Base-by-base conservation (phyloP, 2,329 filamentous ascomycete genomes). In the Fusarium sp. region DNA sequence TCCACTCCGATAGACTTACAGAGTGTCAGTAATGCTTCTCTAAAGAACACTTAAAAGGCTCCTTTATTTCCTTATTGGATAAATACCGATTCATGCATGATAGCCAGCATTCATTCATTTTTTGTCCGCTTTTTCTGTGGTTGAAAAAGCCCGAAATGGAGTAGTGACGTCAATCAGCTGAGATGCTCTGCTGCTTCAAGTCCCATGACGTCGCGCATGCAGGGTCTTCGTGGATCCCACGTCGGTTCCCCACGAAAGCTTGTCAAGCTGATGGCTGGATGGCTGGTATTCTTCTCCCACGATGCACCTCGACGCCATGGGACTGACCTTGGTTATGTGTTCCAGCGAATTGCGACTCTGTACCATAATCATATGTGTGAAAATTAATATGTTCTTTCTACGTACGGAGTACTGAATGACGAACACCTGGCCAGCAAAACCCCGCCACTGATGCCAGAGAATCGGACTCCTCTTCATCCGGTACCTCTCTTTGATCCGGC, bases 291-390 rank as follows among this genome's bases (percentile, higher is more conserved):
- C 33, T 49, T 39, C 33, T 41, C 32, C 46, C 17, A 32, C 26
- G 43, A 63, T 73, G 68, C 67, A 67, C 53, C 67, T 62, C 69
- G 55, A 73, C 71, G 71, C 71, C 69, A 73, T 70, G n/a, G 32
- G 22, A 61, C 35, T 59, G 50, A 32, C 43, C 49, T 45, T 59
- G 51, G 43, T 63, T 68, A 60, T 55, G 40, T 65, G 55, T 41
- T 62, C 58, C 32, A 62, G 35, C 44, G 35, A 58, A 56, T 56
- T 47, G 17, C 7, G 33, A 54, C 44, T 54, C 24, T 50, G 19
- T 50, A 39, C 48, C 55, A 52, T 65, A 41, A 48, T 45, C 40
- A 47, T 43, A 56, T 49, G 30, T 32, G 35, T 26, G 33, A 22
- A 66, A 62, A 50, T 48, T 50, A 57, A 47, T 56, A 20, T 39